These are phyloP conservation scores for Peribolospora kevripleyi DNA, from an alignment of 768 basidiomycete species.

Conservation along the genomic window DNA sequence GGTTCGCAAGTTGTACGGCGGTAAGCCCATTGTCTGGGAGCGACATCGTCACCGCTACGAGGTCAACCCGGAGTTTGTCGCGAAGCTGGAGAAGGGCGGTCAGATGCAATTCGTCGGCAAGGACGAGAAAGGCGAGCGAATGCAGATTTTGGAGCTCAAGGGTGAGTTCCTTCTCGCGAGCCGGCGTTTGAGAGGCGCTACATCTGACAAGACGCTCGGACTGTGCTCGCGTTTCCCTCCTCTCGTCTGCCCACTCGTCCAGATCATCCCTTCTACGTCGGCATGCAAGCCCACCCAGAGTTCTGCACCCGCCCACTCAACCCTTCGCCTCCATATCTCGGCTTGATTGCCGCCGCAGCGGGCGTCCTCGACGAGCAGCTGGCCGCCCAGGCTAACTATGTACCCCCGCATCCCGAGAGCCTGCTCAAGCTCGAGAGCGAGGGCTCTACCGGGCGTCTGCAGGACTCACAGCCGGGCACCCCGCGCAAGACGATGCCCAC, in stretches of 20 bases:
- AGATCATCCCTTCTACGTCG: constrained; percentile 89
- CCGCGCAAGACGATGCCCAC: too few relatives aligned
- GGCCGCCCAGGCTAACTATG: constrained; percentile 29
- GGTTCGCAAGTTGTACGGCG: constrained; percentile 57
- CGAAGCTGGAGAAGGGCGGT: constrained; percentile 42
- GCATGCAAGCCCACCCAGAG: constrained; percentile 89
- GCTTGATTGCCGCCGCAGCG: constrained; percentile 65
- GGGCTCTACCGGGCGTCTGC: too few relatives aligned
- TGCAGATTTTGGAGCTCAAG: constrained; percentile 79
- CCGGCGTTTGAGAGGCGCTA: not conserved
- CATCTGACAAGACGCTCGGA: not conserved
- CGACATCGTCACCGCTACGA: constrained; percentile 89
- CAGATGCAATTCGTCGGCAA: constrained; percentile 51
- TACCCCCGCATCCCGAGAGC: constrained; percentile 16
- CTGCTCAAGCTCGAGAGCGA: too few relatives aligned
- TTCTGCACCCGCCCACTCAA: constrained; percentile 95
- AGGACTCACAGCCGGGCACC: too few relatives aligned
- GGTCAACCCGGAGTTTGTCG: constrained; percentile 71
- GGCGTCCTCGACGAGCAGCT: constrained; percentile 50
- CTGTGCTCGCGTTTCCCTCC: not conserved
- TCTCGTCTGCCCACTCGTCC: not conserved
- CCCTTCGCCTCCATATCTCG: constrained; percentile 90
- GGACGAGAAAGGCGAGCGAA: constrained; percentile 86
- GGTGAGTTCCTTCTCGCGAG: constrained; percentile 28
- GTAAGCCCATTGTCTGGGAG: constrained; percentile 67